These are phyloP conservation scores for Penicillium tannophilum DNA, from an alignment of 495 filamentous ascomycete species.

Conservation along the genomic window DNA sequence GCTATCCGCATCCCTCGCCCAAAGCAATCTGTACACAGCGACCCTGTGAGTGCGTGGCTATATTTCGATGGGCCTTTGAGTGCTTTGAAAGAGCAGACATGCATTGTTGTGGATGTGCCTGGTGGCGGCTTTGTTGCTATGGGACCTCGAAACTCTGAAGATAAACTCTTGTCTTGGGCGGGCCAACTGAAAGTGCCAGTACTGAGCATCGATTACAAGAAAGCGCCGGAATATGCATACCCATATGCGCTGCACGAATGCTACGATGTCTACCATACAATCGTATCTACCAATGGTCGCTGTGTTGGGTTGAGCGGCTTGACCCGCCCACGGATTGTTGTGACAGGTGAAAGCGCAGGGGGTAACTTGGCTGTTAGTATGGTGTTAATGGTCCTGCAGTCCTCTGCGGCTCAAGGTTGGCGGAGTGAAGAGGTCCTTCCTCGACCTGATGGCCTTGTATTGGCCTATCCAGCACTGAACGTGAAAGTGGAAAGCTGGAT, in stretches of 20 bases:
- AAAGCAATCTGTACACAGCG: slow-evolving; percentile 71
- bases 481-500: slow-evolving; percentile 99
- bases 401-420: slow-evolving; percentile 57
- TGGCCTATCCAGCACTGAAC: slow-evolving; percentile 88
- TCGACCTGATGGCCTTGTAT: slow-evolving; percentile 74
- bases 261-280: slow-evolving; percentile 87
- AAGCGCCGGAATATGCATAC: slow-evolving; percentile 93
- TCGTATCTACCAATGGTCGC: slow-evolving; percentile 73
- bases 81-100: slow-evolving; percentile 72
- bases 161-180: slow-evolving; percentile 89
- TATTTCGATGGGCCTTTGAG: slow-evolving; percentile 90
- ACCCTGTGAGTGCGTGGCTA: slow-evolving; percentile 84
- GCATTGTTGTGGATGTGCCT: slow-evolving; percentile 86
- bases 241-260: slow-evolving; percentile 95
- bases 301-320: slow-evolving; percentile 83
- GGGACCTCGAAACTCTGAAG: slow-evolving; percentile 87
- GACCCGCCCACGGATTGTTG: slow-evolving; percentile 68
- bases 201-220: slow-evolving; percentile 89
- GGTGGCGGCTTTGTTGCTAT: slow-evolving; percentile 97
- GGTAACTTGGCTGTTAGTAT: slow-evolving; percentile 85
- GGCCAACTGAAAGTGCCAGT: slow-evolving; percentile 81
- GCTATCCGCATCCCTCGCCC: slow-evolving; percentile 84
- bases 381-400: slow-evolving; percentile 85
- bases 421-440: slow-evolving; percentile 65
- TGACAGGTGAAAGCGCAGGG: slow-evolving; percentile 92